Conservation (phyloP, 345 rosid genomes). For the Kernera saxatilis region DNA sequence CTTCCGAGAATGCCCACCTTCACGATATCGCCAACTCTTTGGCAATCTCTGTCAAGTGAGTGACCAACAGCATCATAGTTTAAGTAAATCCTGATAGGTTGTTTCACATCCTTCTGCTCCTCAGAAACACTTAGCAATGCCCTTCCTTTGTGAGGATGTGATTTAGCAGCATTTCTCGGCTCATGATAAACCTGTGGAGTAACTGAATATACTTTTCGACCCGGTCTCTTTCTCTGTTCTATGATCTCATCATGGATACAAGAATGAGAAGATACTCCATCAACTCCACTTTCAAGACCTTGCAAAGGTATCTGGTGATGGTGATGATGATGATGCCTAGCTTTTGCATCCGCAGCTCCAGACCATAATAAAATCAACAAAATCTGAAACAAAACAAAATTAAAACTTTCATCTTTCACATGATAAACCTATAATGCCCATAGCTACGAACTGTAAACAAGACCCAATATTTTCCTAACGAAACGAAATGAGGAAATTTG, state of each 20-base stretch:
- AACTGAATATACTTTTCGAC: constrained; percentile 71
- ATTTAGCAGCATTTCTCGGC: constrained; percentile 28
- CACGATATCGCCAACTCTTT: constrained; percentile 72
- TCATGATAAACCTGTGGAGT: constrained; percentile 86
- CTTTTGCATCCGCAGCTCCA: constrained; percentile 40
- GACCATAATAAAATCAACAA: constrained; percentile 47
- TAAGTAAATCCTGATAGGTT: constrained; percentile 86
- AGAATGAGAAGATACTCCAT: constrained; percentile 60
- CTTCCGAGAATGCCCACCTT: constrained; percentile 51
- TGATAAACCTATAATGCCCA: background rate
- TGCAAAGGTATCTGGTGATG: constrained; percentile 35
- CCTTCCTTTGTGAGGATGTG: constrained; percentile 61
- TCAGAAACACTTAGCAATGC: constrained; percentile 56
- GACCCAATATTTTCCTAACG: background rate
- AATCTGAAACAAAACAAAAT: constrained; percentile 42
- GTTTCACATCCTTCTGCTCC: constrained; percentile 53
- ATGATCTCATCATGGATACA: constrained; percentile 94
- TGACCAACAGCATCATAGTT: constrained; percentile 99
- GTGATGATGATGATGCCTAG: constrained; percentile 35
- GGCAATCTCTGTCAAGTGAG: constrained; percentile 86
- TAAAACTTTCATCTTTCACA: background rate
- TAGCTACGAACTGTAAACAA: background rate
- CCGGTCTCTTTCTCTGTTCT: constrained; percentile 81
- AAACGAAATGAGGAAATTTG: constrained; percentile 1
- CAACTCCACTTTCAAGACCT: constrained; percentile 39